Conservation (phyloP, 1,284 basidiomycete genomes). For the Wallemia mellicola region DNA sequence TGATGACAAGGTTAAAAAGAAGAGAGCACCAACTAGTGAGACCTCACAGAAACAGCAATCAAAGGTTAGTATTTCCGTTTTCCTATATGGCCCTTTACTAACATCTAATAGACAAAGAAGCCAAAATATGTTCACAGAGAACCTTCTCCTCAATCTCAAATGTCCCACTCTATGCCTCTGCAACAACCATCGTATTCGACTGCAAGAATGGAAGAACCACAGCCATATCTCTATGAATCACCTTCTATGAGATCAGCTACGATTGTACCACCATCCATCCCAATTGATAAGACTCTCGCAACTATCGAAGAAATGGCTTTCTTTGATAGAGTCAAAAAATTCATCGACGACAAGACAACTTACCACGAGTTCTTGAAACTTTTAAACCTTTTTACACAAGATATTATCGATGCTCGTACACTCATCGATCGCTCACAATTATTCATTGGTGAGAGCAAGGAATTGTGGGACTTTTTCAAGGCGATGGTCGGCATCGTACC, state of each 20-base stretch:
- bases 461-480: slow-evolving; percentile 62
- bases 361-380: slow-evolving; percentile 93
- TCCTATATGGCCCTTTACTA: not conserved
- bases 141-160: not conserved
- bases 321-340: slow-evolving; percentile 72
- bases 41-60: not conserved
- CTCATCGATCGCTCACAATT: slow-evolving; percentile 48
- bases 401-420: slow-evolving; percentile 58
- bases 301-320: slow-evolving; percentile 66
- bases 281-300: slow-evolving; percentile 18
- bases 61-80: not conserved
- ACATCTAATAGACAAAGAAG: not conserved
- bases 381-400: slow-evolving; percentile 80
- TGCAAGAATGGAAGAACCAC: slow-evolving; percentile 1
- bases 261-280: slow-evolving; percentile 5
- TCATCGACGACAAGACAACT: slow-evolving; percentile 49
- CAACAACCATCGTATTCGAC: not conserved
- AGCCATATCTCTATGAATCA: slow-evolving; percentile 7
- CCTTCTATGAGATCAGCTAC: slow-evolving; percentile 11
- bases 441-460: slow-evolving; percentile 46
- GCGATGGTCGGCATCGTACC: slow-evolving; percentile 33
- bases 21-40: not conserved
- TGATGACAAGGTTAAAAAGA: not conserved
- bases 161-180: not conserved
- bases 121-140: not conserved